Evolutionary conservation across 768 basidiomycete species (phyloP).

Genomic region (Neoboletus magnificus): DNA sequence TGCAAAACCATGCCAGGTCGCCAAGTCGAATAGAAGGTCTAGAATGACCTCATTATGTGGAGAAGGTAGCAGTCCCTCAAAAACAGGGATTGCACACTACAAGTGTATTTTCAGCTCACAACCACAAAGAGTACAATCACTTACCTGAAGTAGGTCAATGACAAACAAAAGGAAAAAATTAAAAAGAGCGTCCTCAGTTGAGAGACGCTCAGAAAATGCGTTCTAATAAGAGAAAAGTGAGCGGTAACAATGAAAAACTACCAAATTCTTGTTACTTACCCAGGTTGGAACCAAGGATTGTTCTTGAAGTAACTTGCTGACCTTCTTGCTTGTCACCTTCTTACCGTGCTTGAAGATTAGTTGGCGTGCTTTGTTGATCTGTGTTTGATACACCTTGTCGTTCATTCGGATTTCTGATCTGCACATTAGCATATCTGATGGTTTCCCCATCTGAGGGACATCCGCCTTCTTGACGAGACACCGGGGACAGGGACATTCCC

Average conservation of each 20-base stretch:
- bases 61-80: no score
- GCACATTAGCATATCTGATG: neutral
- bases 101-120: no score
- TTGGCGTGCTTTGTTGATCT: neutral
- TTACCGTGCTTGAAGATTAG: no score
- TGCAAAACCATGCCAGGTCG: no score
- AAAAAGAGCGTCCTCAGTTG: conserved; percentile 9
- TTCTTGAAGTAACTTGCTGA: neutral
- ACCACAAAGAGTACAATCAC: no score
- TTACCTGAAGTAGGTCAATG: neutral
- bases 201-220: no score
- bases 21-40: no score
- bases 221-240: conserved; percentile 25
- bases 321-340: neutral
- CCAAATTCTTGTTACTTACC: no score
- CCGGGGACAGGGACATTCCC: neutral
- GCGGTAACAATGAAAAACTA: neutral
- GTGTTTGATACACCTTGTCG: rapidly evolving
- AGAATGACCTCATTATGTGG: no score
- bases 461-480: no score
- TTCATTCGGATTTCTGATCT: neutral
- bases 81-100: no score
- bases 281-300: neutral
- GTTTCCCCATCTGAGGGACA: no score
- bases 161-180: conserved; percentile 17